Percentiles rank a stretch among this genome's conserved stretches.
Evolutionary conservation across 139 green algal species (phyloP).

Genomic region (Haematococcus sp.): DNA sequence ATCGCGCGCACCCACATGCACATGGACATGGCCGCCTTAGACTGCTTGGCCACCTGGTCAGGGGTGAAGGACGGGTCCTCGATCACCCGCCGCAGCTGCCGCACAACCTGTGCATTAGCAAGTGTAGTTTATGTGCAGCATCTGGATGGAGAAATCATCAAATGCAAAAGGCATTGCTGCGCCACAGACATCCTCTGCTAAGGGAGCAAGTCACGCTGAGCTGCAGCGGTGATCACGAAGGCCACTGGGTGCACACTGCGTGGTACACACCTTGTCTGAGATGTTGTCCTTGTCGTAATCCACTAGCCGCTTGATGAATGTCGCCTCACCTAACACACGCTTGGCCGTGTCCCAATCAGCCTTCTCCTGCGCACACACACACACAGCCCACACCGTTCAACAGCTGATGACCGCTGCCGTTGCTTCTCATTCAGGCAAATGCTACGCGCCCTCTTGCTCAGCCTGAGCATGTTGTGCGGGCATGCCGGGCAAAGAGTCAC

Average conservation of each 20-base stretch:
- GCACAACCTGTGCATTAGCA: conserved; percentile 10
- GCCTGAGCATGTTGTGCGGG: background rate
- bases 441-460: background rate
- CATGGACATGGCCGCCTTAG: conserved; percentile 70
- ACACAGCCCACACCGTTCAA: too few species aligned
- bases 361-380: conserved; percentile 45
- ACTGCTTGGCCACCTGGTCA: conserved; percentile 75
- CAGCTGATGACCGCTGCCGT: too few species aligned
- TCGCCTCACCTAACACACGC: conserved; percentile 63
- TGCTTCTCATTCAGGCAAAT: background rate
- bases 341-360: conserved; percentile 83
- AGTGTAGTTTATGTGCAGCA: too few species aligned
- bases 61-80: conserved; percentile 65
- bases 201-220: too few species aligned
- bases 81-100: conserved; percentile 59
- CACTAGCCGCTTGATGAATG: conserved; percentile 69
- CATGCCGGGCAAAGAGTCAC: background rate
- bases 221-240: too few species aligned
- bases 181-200: too few species aligned
- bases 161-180: too few species aligned
- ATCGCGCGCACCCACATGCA: conserved; percentile 85
- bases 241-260: too few species aligned
- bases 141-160: too few species aligned
- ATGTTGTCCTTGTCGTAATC: conserved; percentile 79
- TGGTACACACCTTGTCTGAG: conserved; percentile 38